phyloP scores from a whole-genome alignment of 1,139 yeast genomes.

The Ogataea hybrid region DNA sequence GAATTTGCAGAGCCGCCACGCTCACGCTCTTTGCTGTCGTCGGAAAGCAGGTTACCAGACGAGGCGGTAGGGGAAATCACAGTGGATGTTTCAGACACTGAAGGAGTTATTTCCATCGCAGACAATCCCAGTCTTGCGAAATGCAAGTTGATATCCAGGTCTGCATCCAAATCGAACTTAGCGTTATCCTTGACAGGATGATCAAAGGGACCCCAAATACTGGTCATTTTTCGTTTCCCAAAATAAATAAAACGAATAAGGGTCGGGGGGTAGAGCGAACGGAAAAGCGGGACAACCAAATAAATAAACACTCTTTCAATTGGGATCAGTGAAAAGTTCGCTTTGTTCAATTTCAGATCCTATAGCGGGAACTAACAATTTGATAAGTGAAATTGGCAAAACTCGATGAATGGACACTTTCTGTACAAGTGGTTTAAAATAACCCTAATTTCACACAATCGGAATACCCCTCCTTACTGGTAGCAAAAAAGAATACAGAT shows the following conservation, averaged over 20 bases:
- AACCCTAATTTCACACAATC: too few relatives aligned
- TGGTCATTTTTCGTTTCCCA: conserved; percentile 14
- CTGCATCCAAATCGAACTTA: conserved; percentile 8
- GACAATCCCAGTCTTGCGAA: conserved; percentile 9
- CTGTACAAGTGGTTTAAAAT: too few relatives aligned
- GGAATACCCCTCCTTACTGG: too few relatives aligned
- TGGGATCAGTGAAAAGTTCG: too few relatives aligned
- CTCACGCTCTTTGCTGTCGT: conserved; percentile 7
- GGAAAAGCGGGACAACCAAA: conserved; percentile 5
- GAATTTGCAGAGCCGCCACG: conserved; percentile 1
- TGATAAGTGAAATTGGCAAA: too few relatives aligned
- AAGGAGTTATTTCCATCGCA: conserved; percentile 13
- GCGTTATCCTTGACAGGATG: conserved; percentile 5
- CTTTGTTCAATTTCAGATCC: too few relatives aligned
- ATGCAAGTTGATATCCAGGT: conserved; percentile 9
- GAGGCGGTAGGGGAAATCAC: conserved; percentile 17
- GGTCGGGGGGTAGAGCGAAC: too few relatives aligned
- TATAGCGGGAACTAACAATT: too few relatives aligned
- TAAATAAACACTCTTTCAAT: not conserved
- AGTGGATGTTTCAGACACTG: conserved; percentile 17
- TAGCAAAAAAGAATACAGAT: too few relatives aligned
- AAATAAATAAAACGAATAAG: not conserved
- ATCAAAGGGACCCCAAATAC: conserved; percentile 18
- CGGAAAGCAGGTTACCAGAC: conserved; percentile 15
- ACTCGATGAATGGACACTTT: too few relatives aligned